Percentiles rank a stretch among this genome's conserved stretches.
Conservation (phyloP, 768 basidiomycete species). For the Boletus rex-veris region DNA sequence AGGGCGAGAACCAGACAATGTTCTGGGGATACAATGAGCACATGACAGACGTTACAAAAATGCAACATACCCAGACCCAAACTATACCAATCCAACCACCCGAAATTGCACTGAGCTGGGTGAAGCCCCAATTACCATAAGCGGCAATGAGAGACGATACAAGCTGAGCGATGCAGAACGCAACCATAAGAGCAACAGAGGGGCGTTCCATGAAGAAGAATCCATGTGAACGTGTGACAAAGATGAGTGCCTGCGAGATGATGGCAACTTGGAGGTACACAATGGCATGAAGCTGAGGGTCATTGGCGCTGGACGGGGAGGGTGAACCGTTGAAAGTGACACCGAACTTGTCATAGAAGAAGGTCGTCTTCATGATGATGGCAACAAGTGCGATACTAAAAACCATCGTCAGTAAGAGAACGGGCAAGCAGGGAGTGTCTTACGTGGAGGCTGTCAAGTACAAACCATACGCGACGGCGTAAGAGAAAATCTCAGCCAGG, state of each 20-base stretch:
- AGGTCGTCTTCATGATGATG: conserved; percentile 80
- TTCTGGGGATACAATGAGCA: conserved; percentile 49
- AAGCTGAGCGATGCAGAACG: conserved; percentile 92
- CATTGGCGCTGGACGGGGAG: conserved; percentile 40
- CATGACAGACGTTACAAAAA: not conserved
- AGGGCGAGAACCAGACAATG: conserved; percentile 92
- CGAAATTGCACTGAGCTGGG: conserved; percentile 70
- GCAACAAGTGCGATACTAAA: conserved; percentile 70
- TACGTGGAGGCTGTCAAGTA: conserved; percentile 92
- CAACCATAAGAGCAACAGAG: conserved; percentile 80
- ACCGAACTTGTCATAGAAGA: conserved; percentile 87
- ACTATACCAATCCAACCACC: conserved; percentile 97
- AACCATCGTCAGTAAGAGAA: conserved; percentile 9
- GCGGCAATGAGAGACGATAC: conserved; percentile 94
- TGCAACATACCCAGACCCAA: conserved; percentile 88
- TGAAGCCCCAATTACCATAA: conserved; percentile 94
- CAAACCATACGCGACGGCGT: conserved; percentile 91
- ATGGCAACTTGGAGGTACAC: conserved; percentile 97
- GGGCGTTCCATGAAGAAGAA: conserved; percentile 98
- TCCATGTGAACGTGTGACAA: conserved; percentile 89
- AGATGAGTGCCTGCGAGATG: conserved; percentile 97
- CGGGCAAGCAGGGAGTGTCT: conserved; percentile 26
- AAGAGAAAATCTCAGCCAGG: conserved; percentile 92
- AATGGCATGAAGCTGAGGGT: conserved; percentile 80
- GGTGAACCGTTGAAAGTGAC: conserved; percentile 48